A percentile compares a stretch with the other conserved stretches of the same genome.
Conservation (phyloP, 2,329 filamentous ascomycete genomes). For the Hypoxylon sp. region DNA sequence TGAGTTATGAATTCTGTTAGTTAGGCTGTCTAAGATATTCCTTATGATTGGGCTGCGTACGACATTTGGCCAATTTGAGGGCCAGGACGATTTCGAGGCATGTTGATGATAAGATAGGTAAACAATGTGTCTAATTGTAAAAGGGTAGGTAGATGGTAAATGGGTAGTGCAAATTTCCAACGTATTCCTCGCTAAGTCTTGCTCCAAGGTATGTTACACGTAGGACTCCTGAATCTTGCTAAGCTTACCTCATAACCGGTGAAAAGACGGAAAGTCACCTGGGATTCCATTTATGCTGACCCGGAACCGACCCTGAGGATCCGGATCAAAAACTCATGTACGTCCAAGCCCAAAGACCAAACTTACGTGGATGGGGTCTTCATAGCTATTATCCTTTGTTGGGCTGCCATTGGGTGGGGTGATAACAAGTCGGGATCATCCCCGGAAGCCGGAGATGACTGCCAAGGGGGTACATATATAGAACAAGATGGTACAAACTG, state of each 20-base stretch:
- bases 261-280: conserved; percentile 27
- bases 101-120: conserved; percentile 2
- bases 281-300: conserved; percentile 17
- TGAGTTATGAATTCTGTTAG: neutral
- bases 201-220: conserved; percentile 8
- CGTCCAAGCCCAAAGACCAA: conserved; percentile 35
- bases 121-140: conserved; percentile 8
- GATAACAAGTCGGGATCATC: conserved; percentile 40
- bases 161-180: conserved; percentile 11
- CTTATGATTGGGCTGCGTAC: neutral
- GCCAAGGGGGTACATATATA: conserved; percentile 39
- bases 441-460: conserved; percentile 33
- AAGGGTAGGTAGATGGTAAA: conserved; percentile 3
- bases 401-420: conserved; percentile 39
- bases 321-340: conserved; percentile 43
- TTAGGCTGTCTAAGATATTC: neutral
- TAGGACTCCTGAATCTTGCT: conserved; percentile 16
- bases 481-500: conserved; percentile 24
- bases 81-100: conserved; percentile 7
- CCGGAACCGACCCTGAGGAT: conserved; percentile 36
- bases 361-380: conserved; percentile 41
- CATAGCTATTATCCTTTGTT: conserved; percentile 30
- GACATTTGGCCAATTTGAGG: neutral
- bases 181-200: conserved; percentile 22
- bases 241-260: conserved; percentile 17